Evolutionary conservation across 805 yeast species (phyloP), one percentile per base, ranked within the genome.

Genomic region (Yarrowia yakushimensis): DNA sequence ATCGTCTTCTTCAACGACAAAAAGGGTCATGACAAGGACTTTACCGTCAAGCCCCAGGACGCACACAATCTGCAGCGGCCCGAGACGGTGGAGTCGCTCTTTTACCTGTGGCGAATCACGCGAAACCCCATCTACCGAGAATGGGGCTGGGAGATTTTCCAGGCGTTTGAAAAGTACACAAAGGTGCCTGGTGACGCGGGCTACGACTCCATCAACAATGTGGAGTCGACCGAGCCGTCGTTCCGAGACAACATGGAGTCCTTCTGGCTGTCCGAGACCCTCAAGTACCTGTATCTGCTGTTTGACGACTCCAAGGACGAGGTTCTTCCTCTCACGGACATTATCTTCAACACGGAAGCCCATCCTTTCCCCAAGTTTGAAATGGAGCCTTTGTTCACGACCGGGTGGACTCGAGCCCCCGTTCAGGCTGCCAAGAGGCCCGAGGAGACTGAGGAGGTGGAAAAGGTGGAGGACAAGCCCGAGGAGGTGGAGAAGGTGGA

Each of bases 241-340:
- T 72, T 72, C 65, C 74, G 80, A 61, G 94, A 92, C 73, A 89
- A 88, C 70, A 82, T 88, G 83, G 97, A 91, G 74, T 86, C 96
- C 20, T 90, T 90, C 78, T 92, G 97, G 97, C 79, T 89, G 45
- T 92, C 97, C 1, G 97, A 92, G 73, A 92, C 97, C 3, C 80
- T 92, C 71, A 92, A 92, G 74, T 92, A 91, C 74, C 77, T 91
- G 41, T 89, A 89, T 69, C 74, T 90, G 63, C 76, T 90, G 66
- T 90, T 90, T 74, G 67, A 68, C 37, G 68, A 66, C 13, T 27
- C 34, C 39, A 85, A 84, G 67, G 79, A 79, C 17, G 78, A 81
- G 65, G 79, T 83, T 62, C 74, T 88, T 66, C 90, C 92, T 30
- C 76, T 91, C 67, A 82, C 82, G 50, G 75, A 85, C 63, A 81